Evolutionary conservation across 2,329 filamentous ascomycete species (phyloP), one percentile per base, ranked within the genome.

Genomic region (Pyrenophora graminea): DNA sequence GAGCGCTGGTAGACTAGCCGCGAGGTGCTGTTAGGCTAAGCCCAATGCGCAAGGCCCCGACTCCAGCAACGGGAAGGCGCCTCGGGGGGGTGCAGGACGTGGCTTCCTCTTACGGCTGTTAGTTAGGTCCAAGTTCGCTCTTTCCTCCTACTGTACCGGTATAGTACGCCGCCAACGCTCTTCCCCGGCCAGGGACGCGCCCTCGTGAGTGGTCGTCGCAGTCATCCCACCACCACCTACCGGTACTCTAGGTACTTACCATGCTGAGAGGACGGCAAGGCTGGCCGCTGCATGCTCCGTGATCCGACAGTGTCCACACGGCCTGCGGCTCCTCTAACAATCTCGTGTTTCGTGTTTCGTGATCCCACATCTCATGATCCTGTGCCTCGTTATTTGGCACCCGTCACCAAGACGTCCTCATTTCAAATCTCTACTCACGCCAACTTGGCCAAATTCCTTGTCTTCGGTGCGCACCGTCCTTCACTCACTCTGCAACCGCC

Each of bases 281-380:
- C 23, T 25, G 23, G 19, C 2, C 19, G 19, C 19, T 21, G 23
- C 23, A 6, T 15, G 15, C 15, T 25, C 23, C 23, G 8, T 25
- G 34, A 19, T 19, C 34, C 34, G 34, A 12, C 8, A 15, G 34
- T n/a, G 34, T 30, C 27, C 27, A 30, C 27, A 30, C 27, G 9
- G 10, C 27, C 27, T 30, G 27, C 10, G n/a, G 25, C 33, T 31
- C 21, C 21, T 21, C 23, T 21, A 39, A 43, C 45, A 42, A 19
- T 17, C 19, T 21, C 19, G 19, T 21, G 19, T 21, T 21, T 15
- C 12, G 46, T 50, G 56, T 56, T 60, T 58, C 51, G 55, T 34
- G 19, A 18, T 9, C 30, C 9, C 34, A 21, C 15, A 38, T 30
- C 36, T 18, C 7, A 5, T 19, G 30, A 21, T 36, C 15, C 15